Evolutionary conservation across 768 basidiomycete genomes (phyloP), one percentile per base, ranked within the genome.

Genomic region (Cystofilobasidium bisporidii): DNA sequence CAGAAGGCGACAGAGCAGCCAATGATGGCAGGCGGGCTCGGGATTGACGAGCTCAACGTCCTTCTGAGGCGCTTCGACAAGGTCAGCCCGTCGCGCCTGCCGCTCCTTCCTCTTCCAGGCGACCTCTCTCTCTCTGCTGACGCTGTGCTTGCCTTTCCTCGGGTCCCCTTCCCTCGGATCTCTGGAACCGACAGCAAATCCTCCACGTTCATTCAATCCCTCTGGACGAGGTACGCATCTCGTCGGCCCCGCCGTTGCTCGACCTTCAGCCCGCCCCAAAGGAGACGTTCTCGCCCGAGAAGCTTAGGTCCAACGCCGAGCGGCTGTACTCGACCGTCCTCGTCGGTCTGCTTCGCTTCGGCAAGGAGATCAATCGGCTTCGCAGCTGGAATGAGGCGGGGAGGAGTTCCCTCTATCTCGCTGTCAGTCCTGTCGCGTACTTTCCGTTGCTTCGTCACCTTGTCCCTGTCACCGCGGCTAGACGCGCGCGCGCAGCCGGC

Each of bases 261-360:
- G 81, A 81, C 65, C 75, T 81, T 10, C 78, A 79, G 64, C 73
- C 77, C 12, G 71, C 77, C 2, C 74, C 73, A 12, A 72, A 79
- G 28, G 80, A 80, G 69, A 79, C 80, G 67, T 81, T 81, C 71
- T 76, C 78, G 0, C 77, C 80, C 0, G 81, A 80, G 70, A 81
- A 79, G 71, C 73, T 81, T 11, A 72, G 80, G 24, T 77, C 77
- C 26, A 78, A 75, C 55, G 67, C 81, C 8, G 81, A 81, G 71
- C 70, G 81, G 3, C 68, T 80, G 26, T 81, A 81, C 68, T 73
- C 79, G 63, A 77, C 76, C 8, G 75, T 80, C 43, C 75, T 79
- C 41, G 73, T 78, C 14, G 77, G 78, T 0, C 33, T 75, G 33
- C 71, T 77, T 2, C 69, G 73, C 0, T 73, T 77, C 57, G 72